Base-by-base conservation (phyloP, 805 yeast genomes). In the Scheffersomyces lignosus region DNA sequence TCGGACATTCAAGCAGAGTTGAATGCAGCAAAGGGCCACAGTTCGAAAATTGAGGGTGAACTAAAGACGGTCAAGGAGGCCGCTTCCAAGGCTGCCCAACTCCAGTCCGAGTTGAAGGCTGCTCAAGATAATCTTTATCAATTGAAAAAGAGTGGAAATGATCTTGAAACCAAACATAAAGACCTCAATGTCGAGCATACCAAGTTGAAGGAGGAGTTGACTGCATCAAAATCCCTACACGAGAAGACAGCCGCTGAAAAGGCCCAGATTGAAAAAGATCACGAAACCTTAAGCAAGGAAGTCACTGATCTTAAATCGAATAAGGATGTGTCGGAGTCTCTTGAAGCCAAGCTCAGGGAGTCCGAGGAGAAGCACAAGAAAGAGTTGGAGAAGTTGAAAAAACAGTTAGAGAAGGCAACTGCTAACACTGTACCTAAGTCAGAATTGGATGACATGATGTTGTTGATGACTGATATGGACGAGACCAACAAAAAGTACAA, bases 381-480 rank as follows among this genome's bases (percentile, higher is more conserved):
- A 25, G 25, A 34, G 16, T 16, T 34, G 15, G 32, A 25, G 29
- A 35, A 43, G 22, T 26, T 39, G 35, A 37, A 40, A 25, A 30
- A 34, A 23, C 22, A n/a, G 27, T 33, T 38, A 13, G 33, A 43
- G 22, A 36, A 53, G 27, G 42, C 54, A 49, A 37, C 28, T 14
- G 42, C 34, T 7, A 41, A 46, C 27, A 27, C 39, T 27, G 81
- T 74, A 12, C 73, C 79, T 2, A 71, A 69, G 43, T 52, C 74
- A 2, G 87, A 81, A 17, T 52, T 80, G 8, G 96, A 88, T 49
- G 95, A 87, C 44, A 58, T 88, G 49, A 75, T 88, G 80, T 60
- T 87, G 16, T 64, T 89, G 14, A 78, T 89, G 57, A 77, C 84
- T 14, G 95, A 87, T 31, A 64, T 87, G 48, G 95, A 88, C 41